Conservation (phyloP, 2,329 filamentous ascomycete genomes). For the Sarocladiaceae sp. region DNA sequence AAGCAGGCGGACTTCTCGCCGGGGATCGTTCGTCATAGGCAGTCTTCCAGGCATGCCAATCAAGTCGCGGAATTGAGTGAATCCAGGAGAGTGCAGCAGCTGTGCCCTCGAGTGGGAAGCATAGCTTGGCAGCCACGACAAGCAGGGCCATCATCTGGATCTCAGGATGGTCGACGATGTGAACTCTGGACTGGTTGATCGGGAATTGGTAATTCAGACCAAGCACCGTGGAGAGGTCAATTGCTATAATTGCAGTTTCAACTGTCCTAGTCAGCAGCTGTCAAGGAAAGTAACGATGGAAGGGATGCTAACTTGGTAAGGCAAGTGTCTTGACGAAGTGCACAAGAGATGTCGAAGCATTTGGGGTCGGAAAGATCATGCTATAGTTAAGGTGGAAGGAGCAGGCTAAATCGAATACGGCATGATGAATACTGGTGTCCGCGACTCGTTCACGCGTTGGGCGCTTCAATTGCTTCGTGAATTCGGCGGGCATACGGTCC, state of each 20-base stretch:
- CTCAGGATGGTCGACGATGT: conserved; percentile 65
- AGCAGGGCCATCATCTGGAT: conserved; percentile 66
- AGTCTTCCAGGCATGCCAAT: conserved; percentile 68
- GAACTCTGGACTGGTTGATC: conserved; percentile 36
- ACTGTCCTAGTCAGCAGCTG: conserved; percentile 40
- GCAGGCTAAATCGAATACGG: conserved; percentile 56
- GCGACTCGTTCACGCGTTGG: conserved; percentile 35
- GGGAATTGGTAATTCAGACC: conserved; percentile 52
- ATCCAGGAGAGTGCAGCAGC: conserved; percentile 30
- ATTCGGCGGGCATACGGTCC: conserved; percentile 57
- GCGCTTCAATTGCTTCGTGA: conserved; percentile 55
- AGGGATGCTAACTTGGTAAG: conserved; percentile 58
- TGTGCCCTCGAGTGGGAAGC: conserved; percentile 67
- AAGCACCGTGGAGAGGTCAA: conserved; percentile 43
- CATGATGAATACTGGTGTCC: conserved; percentile 58
- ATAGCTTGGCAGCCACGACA: conserved; percentile 72
- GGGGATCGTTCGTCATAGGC: conserved; percentile 13
- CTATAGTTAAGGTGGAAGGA: conserved; percentile 65
- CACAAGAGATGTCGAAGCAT: conserved; percentile 63
- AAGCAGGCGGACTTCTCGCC: conserved; percentile 8
- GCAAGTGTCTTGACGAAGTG: conserved; percentile 67
- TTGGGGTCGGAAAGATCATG: conserved; percentile 57
- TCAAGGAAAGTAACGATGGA: too few relatives aligned
- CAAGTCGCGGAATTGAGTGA: conserved; percentile 33
- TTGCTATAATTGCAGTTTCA: conserved; percentile 38